Conservation (phyloP, 306 rosid genomes). For the Chamaecrista fasciculata region DNA sequence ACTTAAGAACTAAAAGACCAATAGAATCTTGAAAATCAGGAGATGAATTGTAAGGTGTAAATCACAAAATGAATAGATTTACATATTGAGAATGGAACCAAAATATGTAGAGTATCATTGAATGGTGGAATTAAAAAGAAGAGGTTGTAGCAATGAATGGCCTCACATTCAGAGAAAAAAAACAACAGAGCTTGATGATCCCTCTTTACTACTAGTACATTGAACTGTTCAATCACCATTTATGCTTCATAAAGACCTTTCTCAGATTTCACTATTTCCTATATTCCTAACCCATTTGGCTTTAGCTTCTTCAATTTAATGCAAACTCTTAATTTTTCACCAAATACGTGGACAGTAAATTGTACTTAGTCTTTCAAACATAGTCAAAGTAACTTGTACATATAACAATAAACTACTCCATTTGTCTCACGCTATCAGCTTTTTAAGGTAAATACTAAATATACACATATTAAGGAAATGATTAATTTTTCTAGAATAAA, state of each 20-base stretch:
- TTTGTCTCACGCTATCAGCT: no score
- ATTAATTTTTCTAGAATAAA: no score
- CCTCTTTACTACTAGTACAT: neutral
- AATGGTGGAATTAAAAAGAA: neutral
- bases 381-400: no score
- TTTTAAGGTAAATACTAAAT: no score
- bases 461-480: no score
- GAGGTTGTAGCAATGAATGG: constrained; percentile 11
- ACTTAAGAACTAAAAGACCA: neutral
- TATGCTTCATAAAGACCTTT: constrained; percentile 21
- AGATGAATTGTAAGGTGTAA: neutral
- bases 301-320: neutral
- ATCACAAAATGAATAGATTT: neutral
- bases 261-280: constrained; percentile 28
- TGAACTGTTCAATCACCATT: constrained; percentile 22
- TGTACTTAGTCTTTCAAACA: no score
- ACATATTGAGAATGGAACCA: neutral
- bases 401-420: no score
- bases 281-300: neutral
- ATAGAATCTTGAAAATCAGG: neutral
- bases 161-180: neutral
- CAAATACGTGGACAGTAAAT: no score
- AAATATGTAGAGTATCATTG: neutral
- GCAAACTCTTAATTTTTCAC: neutral
- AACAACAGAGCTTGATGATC: neutral